Conservation (phyloP, 2,329 filamentous ascomycete genomes). For the Paradendryphiella salina region DNA sequence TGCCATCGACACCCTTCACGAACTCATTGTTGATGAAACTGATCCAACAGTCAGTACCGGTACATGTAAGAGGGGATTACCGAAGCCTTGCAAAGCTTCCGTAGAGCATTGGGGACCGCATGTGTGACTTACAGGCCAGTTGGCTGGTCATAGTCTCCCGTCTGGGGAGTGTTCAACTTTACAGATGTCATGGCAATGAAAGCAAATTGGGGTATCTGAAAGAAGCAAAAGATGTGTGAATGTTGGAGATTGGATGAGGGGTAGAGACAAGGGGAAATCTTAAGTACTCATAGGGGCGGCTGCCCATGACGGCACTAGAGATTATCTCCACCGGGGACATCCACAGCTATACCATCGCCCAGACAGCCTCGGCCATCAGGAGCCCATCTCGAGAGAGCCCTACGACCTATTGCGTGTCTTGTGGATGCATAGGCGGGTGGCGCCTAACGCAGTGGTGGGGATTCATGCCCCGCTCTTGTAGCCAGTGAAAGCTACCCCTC, state of each 20-base stretch:
- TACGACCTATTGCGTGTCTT: slow-evolving; percentile 28
- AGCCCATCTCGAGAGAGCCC: slow-evolving; percentile 27
- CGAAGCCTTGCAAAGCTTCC: slow-evolving; percentile 10
- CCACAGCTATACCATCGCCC: slow-evolving; percentile 17
- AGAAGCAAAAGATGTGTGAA: slow-evolving; percentile 18
- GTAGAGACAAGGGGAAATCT: slow-evolving; percentile 28
- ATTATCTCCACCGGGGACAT: slow-evolving; percentile 24
- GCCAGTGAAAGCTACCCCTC: slow-evolving; percentile 41
- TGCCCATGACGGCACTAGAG: slow-evolving; percentile 31
- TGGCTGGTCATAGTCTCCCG: slow-evolving; percentile 61
- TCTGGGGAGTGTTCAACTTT: slow-evolving; percentile 69
- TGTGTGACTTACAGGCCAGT: slow-evolving; percentile 55
- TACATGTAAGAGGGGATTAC: background rate
- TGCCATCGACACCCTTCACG: slow-evolving; percentile 79
- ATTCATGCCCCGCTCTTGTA: slow-evolving; percentile 34
- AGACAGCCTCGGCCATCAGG: slow-evolving; percentile 41
- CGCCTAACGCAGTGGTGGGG: slow-evolving; percentile 27
- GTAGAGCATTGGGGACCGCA: slow-evolving; percentile 3
- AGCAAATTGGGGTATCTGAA: slow-evolving; percentile 36
- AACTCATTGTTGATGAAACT: slow-evolving; percentile 95
- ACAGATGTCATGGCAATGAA: slow-evolving; percentile 50
- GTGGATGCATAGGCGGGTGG: slow-evolving; percentile 22
- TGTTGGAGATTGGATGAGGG: slow-evolving; percentile 25
- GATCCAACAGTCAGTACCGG: slow-evolving; percentile 24
- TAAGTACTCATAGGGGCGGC: slow-evolving; percentile 31